Evolutionary conservation across 371 early-diverging fungal species (phyloP), one percentile per base, ranked within the genome.

Genomic region (Cokeromyces recurvatus): DNA sequence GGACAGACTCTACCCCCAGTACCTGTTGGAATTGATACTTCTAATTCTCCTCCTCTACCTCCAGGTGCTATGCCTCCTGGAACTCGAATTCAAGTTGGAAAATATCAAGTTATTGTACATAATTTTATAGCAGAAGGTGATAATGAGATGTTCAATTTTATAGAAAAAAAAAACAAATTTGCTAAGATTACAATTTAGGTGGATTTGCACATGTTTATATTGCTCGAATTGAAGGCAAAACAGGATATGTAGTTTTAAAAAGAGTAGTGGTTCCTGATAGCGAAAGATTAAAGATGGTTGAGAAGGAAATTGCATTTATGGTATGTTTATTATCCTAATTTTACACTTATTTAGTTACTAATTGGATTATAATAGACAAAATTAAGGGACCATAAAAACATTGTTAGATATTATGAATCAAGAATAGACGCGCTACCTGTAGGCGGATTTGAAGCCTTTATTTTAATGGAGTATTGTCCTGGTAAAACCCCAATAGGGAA

Each of bases 381-480:
- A 56, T 64, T 94, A 11, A 77, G 72, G 19, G 89, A 89, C 21
- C 90, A 91, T 66, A 79, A 86, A 38, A 85, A 91, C 61, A 90
- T 93, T 53, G 89, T 91, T 12, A 64, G 73, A 25, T 90, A 85
- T 55, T 78, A 84, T 52, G 94, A 89, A 49, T 85, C 86, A 36
- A 75, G 79, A 48, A 76, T 82, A 24, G 74, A 75, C 31, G 68
- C 77, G 41, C 57, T 80, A n/a, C 71, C 70, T 16, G 62, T 68
- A 2, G 85, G 82, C 14, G 89, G 86, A 8, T 87, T 70, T 53
- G 86, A 91, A 51, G 82, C 89, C 4, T 71, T 86, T 39, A 91
- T 95, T 23, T 68, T 92, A 51, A 94, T 93, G 91, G 95, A 93
- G 56, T 85, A 88, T 59, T 95, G 95, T 60, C 69, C 81, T 15